Evolutionary conservation across 1,139 yeast species (phyloP), one percentile per base, ranked within the genome.

Genomic region (Yarrowia galli): DNA sequence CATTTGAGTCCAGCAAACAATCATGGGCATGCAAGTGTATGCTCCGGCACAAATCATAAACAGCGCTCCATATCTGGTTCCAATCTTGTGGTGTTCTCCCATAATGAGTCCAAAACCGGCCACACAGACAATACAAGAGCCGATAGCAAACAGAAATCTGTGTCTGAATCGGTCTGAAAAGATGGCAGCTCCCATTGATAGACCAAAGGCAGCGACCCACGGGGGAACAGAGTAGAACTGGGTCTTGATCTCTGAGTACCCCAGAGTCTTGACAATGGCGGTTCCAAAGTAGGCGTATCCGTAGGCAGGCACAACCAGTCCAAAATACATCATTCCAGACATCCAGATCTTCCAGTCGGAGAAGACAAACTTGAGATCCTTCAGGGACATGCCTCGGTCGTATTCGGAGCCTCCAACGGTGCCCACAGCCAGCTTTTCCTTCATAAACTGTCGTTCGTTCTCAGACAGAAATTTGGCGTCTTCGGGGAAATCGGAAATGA

Each of bases 401-500:
- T 72, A 77, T 35, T 77, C 75, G 9, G 85, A 81, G 42, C 76
- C 76, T 40, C 75, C 76, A 2, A 43, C 40, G 18, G 70, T 71
- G 61, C 79, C 79, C 18, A 78, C 77, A 23, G 76, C 73, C 67
- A 82, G 75, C 71, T 82, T 82, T 58, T 76, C 79, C 69, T 75
- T 76, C 58, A 82, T 69, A 72, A 79, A 83, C 3, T 69, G 74
- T 28, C 80, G 76, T 72, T 83, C 85, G 58, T 80, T 77, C 5
- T 72, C 78, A n/a, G 72, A 76, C 48, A 83, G 71, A 73, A 80
- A 83, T 69, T 77, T 75, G 18, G 84, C 88, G 75, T 79, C 88
- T 83, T 85, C 88, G 45, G 92, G 92, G 83, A 87, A 87, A 76
- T 91, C 95, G 16, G 96, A 88, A 71, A 91, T 82, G 48, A 83